A percentile compares a stretch with the other conserved stretches of the same genome.
These are phyloP conservation scores for Botrytis elliptica DNA, from an alignment of 2,329 filamentous ascomycete species.

Conservation along the genomic window DNA sequence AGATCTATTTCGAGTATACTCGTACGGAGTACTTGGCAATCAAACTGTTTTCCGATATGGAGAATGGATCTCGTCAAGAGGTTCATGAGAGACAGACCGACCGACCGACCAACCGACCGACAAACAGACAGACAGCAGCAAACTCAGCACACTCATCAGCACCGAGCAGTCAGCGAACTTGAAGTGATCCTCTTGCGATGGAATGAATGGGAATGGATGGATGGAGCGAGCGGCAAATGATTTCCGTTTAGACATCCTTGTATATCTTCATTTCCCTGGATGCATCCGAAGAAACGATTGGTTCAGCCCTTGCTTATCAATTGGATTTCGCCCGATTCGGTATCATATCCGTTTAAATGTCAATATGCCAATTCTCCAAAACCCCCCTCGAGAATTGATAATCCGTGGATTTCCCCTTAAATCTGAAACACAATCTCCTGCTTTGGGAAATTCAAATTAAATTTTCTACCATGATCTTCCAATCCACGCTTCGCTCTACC, in stretches of 20 bases:
- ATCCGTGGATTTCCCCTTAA: conserved; percentile 4
- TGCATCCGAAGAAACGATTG: background rate
- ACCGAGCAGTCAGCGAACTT: background rate
- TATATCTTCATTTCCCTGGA: background rate
- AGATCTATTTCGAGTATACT: background rate
- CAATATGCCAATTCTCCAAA: conserved; percentile 2
- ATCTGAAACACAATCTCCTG: background rate
- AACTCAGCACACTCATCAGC: background rate
- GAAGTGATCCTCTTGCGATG: background rate
- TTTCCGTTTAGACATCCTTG: background rate
- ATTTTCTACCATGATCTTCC: background rate
- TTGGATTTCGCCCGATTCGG: background rate
- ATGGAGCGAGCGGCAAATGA: conserved; percentile 6
- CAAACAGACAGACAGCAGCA: background rate
- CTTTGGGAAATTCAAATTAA: background rate
- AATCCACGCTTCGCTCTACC: background rate
- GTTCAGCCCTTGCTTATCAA: background rate
- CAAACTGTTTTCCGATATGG: background rate
- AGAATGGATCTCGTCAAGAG: background rate
- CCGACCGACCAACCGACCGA: no score
- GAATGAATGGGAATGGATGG: background rate
- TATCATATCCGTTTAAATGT: background rate
- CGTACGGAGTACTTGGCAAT: background rate
- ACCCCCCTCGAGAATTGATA: background rate
- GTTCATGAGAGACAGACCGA: background rate